phyloP scores from a whole-genome alignment of 192 early-diverging fungal species.

The Entomortierella lignicola region DNA sequence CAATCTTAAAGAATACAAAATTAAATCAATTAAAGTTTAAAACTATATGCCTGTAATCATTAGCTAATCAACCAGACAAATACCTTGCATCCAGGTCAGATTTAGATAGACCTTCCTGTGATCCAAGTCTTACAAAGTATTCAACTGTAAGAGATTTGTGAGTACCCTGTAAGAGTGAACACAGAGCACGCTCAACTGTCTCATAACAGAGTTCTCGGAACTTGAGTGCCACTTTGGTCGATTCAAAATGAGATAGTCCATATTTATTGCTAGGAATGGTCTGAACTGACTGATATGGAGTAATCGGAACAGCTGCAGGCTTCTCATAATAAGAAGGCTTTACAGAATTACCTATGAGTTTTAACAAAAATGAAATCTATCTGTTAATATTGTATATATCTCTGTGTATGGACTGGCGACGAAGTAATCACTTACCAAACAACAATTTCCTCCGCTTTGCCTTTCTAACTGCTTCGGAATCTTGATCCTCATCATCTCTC shows the following conservation, averaged over 20 bases:
- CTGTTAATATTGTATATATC: too few species aligned
- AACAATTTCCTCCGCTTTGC: slow-evolving; percentile 50
- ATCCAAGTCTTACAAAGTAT: slow-evolving; percentile 9
- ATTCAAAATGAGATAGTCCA: slow-evolving; percentile 3
- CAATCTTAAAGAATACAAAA: neutral
- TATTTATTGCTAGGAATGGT: slow-evolving; percentile 15
- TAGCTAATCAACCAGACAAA: neutral
- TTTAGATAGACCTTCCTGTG: neutral
- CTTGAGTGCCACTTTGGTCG: slow-evolving; percentile 22
- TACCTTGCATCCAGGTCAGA: slow-evolving; percentile 14
- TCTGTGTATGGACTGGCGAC: too few species aligned
- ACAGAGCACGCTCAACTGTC: slow-evolving; percentile 16
- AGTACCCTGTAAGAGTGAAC: slow-evolving; percentile 13
- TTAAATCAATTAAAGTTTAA: neutral
- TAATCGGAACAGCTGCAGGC: neutral
- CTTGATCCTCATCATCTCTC: slow-evolving; percentile 24
- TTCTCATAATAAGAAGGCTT: slow-evolving; percentile 47
- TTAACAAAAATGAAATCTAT: too few species aligned
- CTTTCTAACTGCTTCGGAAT: slow-evolving; percentile 36
- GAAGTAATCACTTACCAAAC: slow-evolving; percentile 29
- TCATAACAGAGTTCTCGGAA: slow-evolving; percentile 43
- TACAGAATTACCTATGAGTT: slow-evolving; percentile 22
- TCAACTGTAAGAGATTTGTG: slow-evolving; percentile 26
- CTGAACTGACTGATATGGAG: neutral
- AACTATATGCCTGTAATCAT: neutral